phyloP scores from a whole-genome alignment of 805 yeast genomes.

The Wickerhamiella siamensis region DNA sequence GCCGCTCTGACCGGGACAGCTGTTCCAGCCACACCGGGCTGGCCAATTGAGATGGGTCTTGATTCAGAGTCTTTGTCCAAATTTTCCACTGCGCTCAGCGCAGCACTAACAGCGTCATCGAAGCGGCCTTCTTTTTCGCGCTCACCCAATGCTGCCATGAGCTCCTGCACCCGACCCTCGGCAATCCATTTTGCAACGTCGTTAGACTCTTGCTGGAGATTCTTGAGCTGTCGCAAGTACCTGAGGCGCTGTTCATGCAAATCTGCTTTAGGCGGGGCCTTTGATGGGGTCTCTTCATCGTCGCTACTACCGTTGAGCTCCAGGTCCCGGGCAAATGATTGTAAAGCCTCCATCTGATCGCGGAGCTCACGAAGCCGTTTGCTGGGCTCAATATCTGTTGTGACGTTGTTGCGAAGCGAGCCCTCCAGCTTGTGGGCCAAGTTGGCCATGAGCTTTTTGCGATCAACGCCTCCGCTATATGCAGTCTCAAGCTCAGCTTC shows the following conservation, averaged over 20 bases:
- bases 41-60: background rate
- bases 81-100: background rate
- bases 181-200: constrained; percentile 37
- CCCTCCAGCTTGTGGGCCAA: constrained; percentile 29
- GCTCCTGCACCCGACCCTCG: constrained; percentile 9
- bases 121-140: constrained; percentile 5
- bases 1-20: background rate
- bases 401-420: constrained; percentile 12
- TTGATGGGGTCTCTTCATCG: constrained; percentile 34
- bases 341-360: constrained; percentile 73
- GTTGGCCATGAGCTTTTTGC: constrained; percentile 11
- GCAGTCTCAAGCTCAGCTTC: background rate
- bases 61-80: background rate
- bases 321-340: constrained; percentile 68
- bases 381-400: constrained; percentile 50
- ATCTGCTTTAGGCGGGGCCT: constrained; percentile 23
- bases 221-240: constrained; percentile 53
- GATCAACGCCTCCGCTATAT: constrained; percentile 1
- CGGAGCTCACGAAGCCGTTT: constrained; percentile 59
- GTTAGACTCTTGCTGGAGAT: constrained; percentile 51
- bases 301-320: constrained; percentile 76
- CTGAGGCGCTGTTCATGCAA: constrained; percentile 20
- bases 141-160: constrained; percentile 13
- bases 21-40: background rate
- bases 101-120: constrained; percentile 2